Evolutionary conservation across 495 filamentous ascomycete genomes (phyloP), one percentile per base, ranked within the genome.

Genomic region (Penicillium atrosanguineum): DNA sequence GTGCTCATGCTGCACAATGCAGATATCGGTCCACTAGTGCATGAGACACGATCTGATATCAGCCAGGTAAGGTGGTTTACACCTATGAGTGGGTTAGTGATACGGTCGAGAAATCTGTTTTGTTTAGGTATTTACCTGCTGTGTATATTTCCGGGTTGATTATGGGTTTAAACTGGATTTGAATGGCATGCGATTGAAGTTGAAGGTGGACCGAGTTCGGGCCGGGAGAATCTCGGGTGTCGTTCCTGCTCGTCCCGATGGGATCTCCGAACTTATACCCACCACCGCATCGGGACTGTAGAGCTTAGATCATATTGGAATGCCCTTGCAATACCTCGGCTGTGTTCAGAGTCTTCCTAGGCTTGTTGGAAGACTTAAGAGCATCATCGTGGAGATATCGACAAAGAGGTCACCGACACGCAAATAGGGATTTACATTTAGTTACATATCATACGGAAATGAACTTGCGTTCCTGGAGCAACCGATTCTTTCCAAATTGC

Each of bases 191-290:
- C 23, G 19, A 20, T 19, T 46, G 37, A 37, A 36, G 36, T 39
- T 40, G 20, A 29, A 37, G 44, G 36, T 39, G 25, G 41, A 21
- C 56, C 53, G 56, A 63, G 44, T 20, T 60, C 61, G 61, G 61
- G 58, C 43, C 60, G 60, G 47, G 56, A 60, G 43, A 43, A 42
- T 61, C 43, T 59, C 53, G 56, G 57, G 55, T 41, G 12, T 20
- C 21, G 16, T 57, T 57, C 54, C 56, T 59, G 53, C 25, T 55
- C 44, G 41, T 60, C 39, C 61, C 61, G 61, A 45, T 18, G 36
- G 21, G 25, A 44, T 12, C 19, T 3, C 20, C 19, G 41, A 16
- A 44, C 6, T 12, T 23, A 21, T 25, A 39, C 37, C 7, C n/a
- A n/a, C 7, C 34, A 37, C 23, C 5, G 2, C 5, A 2, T 23